These are phyloP conservation scores for Populus pruinosa DNA, from an alignment of 345 rosid genomes.

Conservation along the genomic window DNA sequence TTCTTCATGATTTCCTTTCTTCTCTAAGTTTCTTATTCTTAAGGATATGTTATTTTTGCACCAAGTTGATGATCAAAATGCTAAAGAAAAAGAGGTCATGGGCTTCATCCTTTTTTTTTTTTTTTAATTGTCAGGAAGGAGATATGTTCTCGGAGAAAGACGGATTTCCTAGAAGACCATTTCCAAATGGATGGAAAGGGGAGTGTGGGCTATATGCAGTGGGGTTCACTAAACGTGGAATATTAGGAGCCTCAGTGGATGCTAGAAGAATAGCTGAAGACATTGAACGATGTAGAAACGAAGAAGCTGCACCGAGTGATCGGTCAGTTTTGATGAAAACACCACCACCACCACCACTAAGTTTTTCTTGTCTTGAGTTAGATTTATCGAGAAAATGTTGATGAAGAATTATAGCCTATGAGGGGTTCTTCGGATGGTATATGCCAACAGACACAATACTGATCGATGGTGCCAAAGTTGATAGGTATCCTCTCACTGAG, in stretches of 20 bases:
- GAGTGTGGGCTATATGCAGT: slow-evolving; percentile 29
- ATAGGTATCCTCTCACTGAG: slow-evolving; percentile 22
- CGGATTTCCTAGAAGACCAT: slow-evolving; percentile 34
- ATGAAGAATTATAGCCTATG: neutral
- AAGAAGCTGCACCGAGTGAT: slow-evolving; percentile 22
- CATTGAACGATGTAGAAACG: slow-evolving; percentile 12
- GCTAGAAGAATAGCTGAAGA: slow-evolving; percentile 28
- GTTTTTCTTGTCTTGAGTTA: neutral
- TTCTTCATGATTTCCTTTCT: neutral
- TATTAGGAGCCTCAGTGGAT: slow-evolving; percentile 37
- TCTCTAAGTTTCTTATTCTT: neutral
- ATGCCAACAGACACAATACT: slow-evolving; percentile 12
- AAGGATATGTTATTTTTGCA: neutral
- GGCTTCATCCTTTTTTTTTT: neutral
- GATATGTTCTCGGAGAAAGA: slow-evolving; percentile 33
- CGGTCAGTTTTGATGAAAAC: slow-evolving; percentile 16
- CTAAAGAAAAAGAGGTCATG: neutral
- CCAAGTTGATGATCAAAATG: neutral
- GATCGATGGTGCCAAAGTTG: slow-evolving; percentile 6
- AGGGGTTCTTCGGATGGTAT: neutral
- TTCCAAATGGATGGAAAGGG: slow-evolving; percentile 37
- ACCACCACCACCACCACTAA: neutral
- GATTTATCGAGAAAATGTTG: neutral
- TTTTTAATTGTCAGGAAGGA: slow-evolving; percentile 22
- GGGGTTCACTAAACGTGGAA: slow-evolving; percentile 38